Conservation (phyloP, 2,329 filamentous ascomycete genomes). For the Fusarium ramigenum region DNA sequence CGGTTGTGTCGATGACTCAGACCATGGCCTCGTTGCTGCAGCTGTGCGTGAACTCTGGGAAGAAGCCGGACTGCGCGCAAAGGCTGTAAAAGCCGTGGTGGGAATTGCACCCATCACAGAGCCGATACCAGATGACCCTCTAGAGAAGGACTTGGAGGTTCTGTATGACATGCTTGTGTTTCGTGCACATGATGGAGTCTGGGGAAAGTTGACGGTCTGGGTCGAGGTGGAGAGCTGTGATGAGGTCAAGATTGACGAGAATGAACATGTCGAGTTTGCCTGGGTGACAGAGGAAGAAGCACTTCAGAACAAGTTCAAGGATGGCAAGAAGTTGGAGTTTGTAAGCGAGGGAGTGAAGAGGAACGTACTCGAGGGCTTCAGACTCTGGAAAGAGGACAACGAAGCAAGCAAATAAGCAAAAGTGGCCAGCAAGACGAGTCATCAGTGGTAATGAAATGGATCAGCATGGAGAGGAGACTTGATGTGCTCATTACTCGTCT, state of each 20-base stretch:
- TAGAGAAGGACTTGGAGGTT: slow-evolving; percentile 36
- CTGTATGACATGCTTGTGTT: slow-evolving; percentile 39
- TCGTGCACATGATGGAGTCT: slow-evolving; percentile 35
- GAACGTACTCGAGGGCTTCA: slow-evolving; percentile 48
- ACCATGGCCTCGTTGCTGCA: slow-evolving; percentile 35
- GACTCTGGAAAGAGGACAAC: slow-evolving; percentile 35
- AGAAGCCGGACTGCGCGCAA: slow-evolving; percentile 52
- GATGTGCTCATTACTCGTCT: slow-evolving; percentile 37
- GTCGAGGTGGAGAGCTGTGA: slow-evolving; percentile 42
- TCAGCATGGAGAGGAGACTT: slow-evolving; percentile 16
- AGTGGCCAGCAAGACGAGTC: background rate
- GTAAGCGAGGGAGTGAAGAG: slow-evolving; percentile 46
- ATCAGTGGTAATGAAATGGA: background rate
- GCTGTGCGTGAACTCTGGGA: slow-evolving; percentile 58
- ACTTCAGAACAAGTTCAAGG: slow-evolving; percentile 33
- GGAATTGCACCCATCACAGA: background rate
- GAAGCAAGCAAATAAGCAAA: background rate
- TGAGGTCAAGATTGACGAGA: slow-evolving; percentile 45
- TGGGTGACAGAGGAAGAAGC: slow-evolving; percentile 53
- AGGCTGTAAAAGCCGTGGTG: slow-evolving; percentile 38
- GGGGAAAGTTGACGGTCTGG: slow-evolving; percentile 45
- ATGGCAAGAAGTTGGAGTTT: slow-evolving; percentile 45
- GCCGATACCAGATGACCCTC: slow-evolving; percentile 4
- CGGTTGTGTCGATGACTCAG: slow-evolving; percentile 35
- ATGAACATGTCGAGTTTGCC: slow-evolving; percentile 51